phyloP scores from a whole-genome alignment of 257 asterid species.

The Solanum etuberosum region DNA sequence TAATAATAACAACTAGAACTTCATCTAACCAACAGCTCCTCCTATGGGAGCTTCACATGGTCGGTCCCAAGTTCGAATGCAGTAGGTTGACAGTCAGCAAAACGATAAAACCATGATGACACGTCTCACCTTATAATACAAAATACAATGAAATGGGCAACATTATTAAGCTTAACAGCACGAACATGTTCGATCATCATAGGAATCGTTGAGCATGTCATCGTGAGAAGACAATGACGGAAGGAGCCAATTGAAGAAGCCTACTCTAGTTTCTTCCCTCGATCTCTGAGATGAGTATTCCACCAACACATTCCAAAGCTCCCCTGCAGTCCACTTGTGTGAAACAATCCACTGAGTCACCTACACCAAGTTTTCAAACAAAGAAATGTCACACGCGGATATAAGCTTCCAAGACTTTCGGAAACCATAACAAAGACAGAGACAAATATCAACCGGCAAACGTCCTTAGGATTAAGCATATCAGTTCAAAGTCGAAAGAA shows the following conservation, averaged over 20 bases:
- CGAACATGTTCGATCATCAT: background rate
- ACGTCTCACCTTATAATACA: background rate
- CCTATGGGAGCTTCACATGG: background rate
- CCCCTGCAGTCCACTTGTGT: conserved; percentile 74
- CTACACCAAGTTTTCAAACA: conserved; percentile 7
- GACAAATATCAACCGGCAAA: background rate
- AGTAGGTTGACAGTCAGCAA: background rate
- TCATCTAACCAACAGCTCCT: background rate
- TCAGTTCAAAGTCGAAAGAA: background rate
- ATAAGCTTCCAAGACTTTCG: background rate
- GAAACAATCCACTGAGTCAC: conserved; percentile 51
- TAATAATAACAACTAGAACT: background rate
- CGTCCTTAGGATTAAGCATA: background rate
- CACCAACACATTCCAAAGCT: conserved; percentile 65
- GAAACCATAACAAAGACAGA: background rate
- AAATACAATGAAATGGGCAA: background rate
- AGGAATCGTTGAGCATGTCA: conserved; percentile 4
- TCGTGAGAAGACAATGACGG: conserved; percentile 31
- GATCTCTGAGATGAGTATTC: conserved; percentile 46
- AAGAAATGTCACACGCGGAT: background rate
- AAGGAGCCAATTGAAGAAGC: conserved; percentile 68
- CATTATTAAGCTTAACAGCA: background rate
- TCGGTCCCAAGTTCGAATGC: background rate
- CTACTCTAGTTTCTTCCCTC: conserved; percentile 26
- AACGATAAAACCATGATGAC: background rate